A percentile compares a stretch with the other conserved stretches of the same genome.
phyloP scores from a whole-genome alignment of 2,329 filamentous ascomycete species.

The Tolypocladium tropicale region DNA sequence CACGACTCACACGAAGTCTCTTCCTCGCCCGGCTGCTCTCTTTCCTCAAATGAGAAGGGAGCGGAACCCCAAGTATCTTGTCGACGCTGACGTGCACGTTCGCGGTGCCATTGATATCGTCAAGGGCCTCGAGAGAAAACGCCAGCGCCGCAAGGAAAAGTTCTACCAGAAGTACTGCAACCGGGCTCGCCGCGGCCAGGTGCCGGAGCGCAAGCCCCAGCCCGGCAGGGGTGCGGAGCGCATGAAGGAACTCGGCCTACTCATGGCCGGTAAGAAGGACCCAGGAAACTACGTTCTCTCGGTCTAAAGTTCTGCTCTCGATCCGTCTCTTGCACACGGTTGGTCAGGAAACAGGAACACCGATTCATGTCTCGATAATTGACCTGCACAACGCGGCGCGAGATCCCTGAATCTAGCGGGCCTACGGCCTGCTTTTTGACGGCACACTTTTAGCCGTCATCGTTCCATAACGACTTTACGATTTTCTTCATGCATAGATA shows the following conservation, averaged over 20 bases:
- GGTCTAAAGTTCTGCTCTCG: constrained; percentile 32
- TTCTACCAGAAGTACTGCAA: constrained; percentile 83
- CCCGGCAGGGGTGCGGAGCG: constrained; percentile 84
- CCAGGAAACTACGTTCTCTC: constrained; percentile 70
- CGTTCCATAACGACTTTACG: constrained; percentile 3
- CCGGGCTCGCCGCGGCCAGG: constrained; percentile 61
- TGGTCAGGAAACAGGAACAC: neutral
- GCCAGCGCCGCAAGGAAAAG: constrained; percentile 86
- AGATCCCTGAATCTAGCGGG: neutral
- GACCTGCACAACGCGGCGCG: neutral
- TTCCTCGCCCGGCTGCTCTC: constrained; percentile 68
- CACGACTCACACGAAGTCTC: constrained; percentile 70
- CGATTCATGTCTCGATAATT: neutral
- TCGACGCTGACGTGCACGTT: constrained; percentile 49
- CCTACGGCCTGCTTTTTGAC: neutral
- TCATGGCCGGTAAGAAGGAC: constrained; percentile 73
- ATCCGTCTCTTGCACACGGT: neutral
- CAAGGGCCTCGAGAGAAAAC: constrained; percentile 90
- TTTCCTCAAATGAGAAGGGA: constrained; percentile 45
- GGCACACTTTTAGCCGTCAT: neutral
- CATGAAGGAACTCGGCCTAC: constrained; percentile 73
- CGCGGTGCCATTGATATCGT: constrained; percentile 97
- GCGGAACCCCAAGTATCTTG: constrained; percentile 22
- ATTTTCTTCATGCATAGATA: neutral
- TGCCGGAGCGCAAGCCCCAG: constrained; percentile 53